These are phyloP conservation scores for Thielaviopsis musarum DNA, from an alignment of 2,329 filamentous ascomycete species.

Conservation along the genomic window DNA sequence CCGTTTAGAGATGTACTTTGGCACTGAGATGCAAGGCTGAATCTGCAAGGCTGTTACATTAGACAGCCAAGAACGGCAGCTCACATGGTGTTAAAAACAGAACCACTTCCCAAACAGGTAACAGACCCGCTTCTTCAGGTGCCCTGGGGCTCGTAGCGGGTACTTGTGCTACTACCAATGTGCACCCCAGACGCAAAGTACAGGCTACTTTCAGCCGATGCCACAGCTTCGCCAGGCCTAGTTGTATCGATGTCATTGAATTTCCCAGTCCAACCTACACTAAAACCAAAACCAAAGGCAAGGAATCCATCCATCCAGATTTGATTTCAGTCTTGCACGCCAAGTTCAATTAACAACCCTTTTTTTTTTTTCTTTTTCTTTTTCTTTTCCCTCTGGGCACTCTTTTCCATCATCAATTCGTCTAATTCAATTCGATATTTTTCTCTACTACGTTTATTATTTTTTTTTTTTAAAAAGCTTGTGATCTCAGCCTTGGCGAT, in stretches of 20 bases:
- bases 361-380: background rate
- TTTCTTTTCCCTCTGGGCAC: background rate
- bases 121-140: background rate
- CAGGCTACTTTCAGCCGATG: background rate
- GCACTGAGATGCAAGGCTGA: slow-evolving; percentile 4
- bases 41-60: slow-evolving; percentile 3
- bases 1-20: background rate
- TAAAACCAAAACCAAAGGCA: background rate
- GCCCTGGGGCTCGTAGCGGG: background rate
- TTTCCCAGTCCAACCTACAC: background rate
- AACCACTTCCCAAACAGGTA: background rate
- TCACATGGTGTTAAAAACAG: background rate
- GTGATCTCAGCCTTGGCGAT: too few relatives aligned
- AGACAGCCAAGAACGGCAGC: background rate
- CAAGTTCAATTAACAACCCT: background rate
- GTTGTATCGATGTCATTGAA: background rate
- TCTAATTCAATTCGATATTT: too few relatives aligned
- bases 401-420: too few relatives aligned
- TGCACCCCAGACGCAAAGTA: background rate
- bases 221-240: too few relatives aligned
- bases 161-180: background rate
- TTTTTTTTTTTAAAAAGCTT: too few relatives aligned
- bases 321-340: background rate
- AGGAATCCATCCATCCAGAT: background rate
- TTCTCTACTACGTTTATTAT: too few relatives aligned